Conservation (phyloP, 2,329 filamentous ascomycete genomes). For the Penicillium sp. region DNA sequence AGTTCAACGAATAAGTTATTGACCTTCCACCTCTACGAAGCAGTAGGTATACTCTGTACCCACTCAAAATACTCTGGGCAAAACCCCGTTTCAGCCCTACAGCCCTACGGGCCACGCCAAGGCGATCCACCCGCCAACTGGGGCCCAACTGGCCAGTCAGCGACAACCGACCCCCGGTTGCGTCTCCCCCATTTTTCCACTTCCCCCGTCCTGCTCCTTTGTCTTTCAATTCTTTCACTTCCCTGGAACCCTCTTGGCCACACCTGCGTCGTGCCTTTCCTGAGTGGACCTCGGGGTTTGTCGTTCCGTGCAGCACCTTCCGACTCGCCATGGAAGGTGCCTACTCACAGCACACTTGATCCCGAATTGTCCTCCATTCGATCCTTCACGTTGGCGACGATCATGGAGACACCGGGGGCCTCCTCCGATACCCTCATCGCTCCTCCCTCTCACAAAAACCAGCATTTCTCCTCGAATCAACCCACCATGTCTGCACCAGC, state of each 20-base stretch:
- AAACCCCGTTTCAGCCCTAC: conserved; percentile 19
- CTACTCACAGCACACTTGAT: background rate
- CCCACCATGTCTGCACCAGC: background rate
- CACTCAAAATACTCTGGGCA: too few species aligned
- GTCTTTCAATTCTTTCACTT: background rate
- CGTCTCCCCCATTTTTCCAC: conserved; percentile 1
- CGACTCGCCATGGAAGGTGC: conserved; percentile 11
- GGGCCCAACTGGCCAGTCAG: background rate
- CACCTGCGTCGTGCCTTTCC: background rate
- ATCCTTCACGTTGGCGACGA: background rate
- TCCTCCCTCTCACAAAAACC: background rate
- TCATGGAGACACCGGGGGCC: conserved; percentile 16
- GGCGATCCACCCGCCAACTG: background rate
- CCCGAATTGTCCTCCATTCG: background rate
- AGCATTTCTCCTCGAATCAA: background rate
- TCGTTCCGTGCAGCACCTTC: background rate
- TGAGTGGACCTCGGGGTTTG: background rate
- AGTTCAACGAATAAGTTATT: too few species aligned
- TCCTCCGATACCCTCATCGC: conserved; percentile 24
- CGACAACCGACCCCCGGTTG: background rate
- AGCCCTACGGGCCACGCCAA: conserved; percentile 28
- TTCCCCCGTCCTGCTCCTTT: background rate
- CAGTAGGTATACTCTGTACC: too few species aligned
- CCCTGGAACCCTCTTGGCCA: background rate
- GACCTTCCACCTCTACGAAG: too few species aligned